These are phyloP conservation scores for Emericellopsis atlantica DNA, from an alignment of 2,329 filamentous ascomycete genomes.

Conservation along the genomic window DNA sequence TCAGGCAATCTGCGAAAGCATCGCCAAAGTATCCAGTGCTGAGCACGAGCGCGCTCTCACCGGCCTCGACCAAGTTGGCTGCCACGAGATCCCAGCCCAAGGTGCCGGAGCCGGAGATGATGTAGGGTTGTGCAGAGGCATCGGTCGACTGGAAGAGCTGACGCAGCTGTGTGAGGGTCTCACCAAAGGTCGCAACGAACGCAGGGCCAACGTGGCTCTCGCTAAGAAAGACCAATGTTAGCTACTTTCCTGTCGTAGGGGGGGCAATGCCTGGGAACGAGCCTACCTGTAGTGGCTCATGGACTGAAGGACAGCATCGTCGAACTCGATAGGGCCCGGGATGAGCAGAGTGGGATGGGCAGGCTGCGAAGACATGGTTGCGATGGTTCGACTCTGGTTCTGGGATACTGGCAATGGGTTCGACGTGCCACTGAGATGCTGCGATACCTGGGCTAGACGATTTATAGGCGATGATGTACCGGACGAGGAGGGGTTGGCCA, in stretches of 20 bases:
- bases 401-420: conserved; percentile 6
- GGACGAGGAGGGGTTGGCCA: conserved; percentile 14
- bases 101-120: conserved; percentile 89
- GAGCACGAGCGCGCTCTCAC: conserved; percentile 82
- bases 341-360: conserved; percentile 71
- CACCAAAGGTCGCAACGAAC: conserved; percentile 85
- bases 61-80: conserved; percentile 82
- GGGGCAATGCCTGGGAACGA: background rate
- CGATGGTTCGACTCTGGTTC: conserved; percentile 1
- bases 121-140: conserved; percentile 73
- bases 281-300: conserved; percentile 86
- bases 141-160: conserved; percentile 89
- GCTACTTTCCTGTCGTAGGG: background rate
- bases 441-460: conserved; percentile 15
- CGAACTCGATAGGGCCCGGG: conserved; percentile 94
- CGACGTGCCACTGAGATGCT: conserved; percentile 10
- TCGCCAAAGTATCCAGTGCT: conserved; percentile 97
- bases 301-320: conserved; percentile 87
- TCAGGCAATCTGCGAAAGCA: conserved; percentile 83
- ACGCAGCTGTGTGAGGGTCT: conserved; percentile 76
- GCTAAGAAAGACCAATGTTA: conserved; percentile 27
- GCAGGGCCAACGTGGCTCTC: conserved; percentile 86
- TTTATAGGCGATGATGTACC: conserved; percentile 1
- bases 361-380: conserved; percentile 49
- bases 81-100: conserved; percentile 94